Evolutionary conservation across 164 flowering plant genomes (phyloP), one percentile per base, ranked within the genome.

Genomic region (Cinnamomum chago): DNA sequence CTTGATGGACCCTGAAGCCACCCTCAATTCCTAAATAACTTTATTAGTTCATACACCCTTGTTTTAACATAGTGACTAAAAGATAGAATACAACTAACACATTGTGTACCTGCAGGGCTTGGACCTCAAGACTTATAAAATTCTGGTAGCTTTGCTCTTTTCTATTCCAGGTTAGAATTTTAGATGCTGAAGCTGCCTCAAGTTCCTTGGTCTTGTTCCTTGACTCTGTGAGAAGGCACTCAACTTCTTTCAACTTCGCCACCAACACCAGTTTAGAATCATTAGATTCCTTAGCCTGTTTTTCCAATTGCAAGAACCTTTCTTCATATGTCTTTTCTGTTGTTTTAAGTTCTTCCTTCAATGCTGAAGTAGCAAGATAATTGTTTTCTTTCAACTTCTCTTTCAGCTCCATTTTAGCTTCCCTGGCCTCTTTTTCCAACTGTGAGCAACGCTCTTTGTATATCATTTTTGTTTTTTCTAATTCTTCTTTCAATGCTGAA

Each of bases 331-430:
- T 79, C 71, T 30, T 80, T 81, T 82, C 90, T 25, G 82, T 72
- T 67, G 58, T 40, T 76, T 88, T 86, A n/a, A 92, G 64, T 71
- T 93, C 91, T 72, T 89, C 82, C 75, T 83, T 88, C 17, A 93
- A 76, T n/a, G 73, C 76, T 28, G 78, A 80, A 74, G 89, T 84
- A 75, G 86, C 86, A 71, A 47, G 75, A 76, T 86, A 89, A 76
- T 73, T 76, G 22, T 69, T 74, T 51, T 83, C 85, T 72, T 86
- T 92, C 76, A 90, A 94, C 70, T 90, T 84, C 81, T 70, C 80
- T 73, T 90, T 89, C 70, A 81, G 82, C 74, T 92, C 92, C 78
- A 82, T 81, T 83, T 87, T 85, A 76, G 89, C 81, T 76, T 87
- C 85, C 73, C 78, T 81, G n/a, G 85, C 81, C 27, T 86, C 75